Percentiles rank a stretch among this genome's conserved stretches.
Evolutionary conservation across 1,284 basidiomycete genomes (phyloP).

Genomic region (Marasmius fiardii): DNA sequence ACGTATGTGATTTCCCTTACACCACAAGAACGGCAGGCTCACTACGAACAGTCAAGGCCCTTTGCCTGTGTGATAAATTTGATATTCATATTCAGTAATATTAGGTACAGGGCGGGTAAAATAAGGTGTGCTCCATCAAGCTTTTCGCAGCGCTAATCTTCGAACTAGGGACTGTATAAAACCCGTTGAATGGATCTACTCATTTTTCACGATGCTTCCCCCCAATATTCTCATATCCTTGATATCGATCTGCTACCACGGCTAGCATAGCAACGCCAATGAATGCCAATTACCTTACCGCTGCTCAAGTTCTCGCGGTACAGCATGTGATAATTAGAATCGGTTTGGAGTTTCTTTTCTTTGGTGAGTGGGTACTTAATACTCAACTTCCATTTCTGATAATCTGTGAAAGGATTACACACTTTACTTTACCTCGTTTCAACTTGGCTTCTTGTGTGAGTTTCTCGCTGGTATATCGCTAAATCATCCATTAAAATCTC

Average conservation of each 20-base stretch:
- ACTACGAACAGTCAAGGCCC: too few species aligned
- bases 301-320: neutral
- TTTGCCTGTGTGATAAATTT: too few species aligned
- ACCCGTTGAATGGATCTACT: neutral
- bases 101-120: too few species aligned
- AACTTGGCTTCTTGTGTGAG: conserved; percentile 10
- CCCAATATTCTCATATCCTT: neutral
- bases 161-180: too few species aligned
- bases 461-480: neutral
- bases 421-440: conserved; percentile 7
- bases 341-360: conserved; percentile 10
- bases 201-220: neutral
- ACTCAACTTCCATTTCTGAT: neutral
- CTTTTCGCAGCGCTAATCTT: too few species aligned
- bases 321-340: conserved; percentile 9
- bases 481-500: neutral
- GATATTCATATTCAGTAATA: too few species aligned
- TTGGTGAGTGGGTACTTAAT: conserved; percentile 1
- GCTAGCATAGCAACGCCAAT: neutral
- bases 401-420: conserved; percentile 2
- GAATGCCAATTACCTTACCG: conserved; percentile 3
- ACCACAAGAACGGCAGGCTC: too few species aligned
- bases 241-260: neutral
- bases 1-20: too few species aligned
- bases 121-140: too few species aligned